Evolutionary conservation across 345 rosid species (phyloP).

Genomic region (Geranium brycei): DNA sequence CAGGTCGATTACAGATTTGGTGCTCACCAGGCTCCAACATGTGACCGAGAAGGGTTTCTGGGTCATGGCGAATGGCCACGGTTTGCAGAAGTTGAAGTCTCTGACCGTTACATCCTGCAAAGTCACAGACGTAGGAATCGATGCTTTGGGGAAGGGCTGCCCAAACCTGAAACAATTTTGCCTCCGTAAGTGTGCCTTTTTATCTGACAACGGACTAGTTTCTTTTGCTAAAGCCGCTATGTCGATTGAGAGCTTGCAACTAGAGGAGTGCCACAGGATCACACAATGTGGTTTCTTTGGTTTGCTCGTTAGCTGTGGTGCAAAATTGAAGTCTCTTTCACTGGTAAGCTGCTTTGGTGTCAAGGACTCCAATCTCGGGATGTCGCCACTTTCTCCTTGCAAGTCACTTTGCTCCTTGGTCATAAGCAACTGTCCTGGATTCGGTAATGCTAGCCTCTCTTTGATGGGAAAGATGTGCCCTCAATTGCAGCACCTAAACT

Average conservation of each 20-base stretch:
- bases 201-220: constrained; percentile 74
- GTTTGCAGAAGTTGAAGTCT: constrained; percentile 66
- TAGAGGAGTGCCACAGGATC: constrained; percentile 93
- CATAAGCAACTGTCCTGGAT: constrained; percentile 73
- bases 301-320: constrained; percentile 56
- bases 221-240: constrained; percentile 49
- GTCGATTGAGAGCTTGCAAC: constrained; percentile 62
- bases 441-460: constrained; percentile 57
- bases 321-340: constrained; percentile 54
- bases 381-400: constrained; percentile 30
- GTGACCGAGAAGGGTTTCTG: constrained; percentile 85
- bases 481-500: constrained; percentile 49
- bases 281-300: constrained; percentile 79
- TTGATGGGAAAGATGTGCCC: constrained; percentile 69
- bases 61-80: constrained; percentile 89
- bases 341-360: constrained; percentile 62
- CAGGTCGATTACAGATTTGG: constrained; percentile 49
- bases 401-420: constrained; percentile 45
- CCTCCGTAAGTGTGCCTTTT: constrained; percentile 36
- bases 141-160: constrained; percentile 68
- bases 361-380: constrained; percentile 35
- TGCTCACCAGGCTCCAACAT: constrained; percentile 42
- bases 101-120: constrained; percentile 48
- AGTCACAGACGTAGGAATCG: constrained; percentile 68
- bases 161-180: constrained; percentile 57